Evolutionary conservation across 129 eudicot genomes (phyloP).

Genomic region (Flaveria sonorensis): DNA sequence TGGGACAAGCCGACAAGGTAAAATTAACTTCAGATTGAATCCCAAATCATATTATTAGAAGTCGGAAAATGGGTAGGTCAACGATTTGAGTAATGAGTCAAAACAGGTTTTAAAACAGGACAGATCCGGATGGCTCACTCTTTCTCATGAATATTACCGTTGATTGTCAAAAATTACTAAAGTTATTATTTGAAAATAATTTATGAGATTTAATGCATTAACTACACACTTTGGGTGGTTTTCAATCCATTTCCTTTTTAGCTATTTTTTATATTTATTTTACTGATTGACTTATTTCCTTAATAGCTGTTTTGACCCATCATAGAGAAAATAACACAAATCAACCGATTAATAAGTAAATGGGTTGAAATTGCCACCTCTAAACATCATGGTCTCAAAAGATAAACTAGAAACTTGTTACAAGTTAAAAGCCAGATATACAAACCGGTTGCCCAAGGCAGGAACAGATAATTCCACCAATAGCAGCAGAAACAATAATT

Average conservation of each 20-base stretch:
- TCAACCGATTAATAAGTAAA: constrained; percentile 9
- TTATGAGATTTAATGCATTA: not conserved
- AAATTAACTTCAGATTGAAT: constrained; percentile 14
- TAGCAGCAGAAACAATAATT: constrained; percentile 96
- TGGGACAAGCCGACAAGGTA: not conserved
- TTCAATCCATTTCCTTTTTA: not conserved
- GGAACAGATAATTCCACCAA: constrained; percentile 94
- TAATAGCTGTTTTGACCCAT: not conserved
- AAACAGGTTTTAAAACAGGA: not conserved
- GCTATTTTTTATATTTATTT: not conserved
- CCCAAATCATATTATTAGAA: not conserved
- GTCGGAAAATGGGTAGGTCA: not conserved
- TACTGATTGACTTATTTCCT: not conserved
- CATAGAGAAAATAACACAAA: not conserved
- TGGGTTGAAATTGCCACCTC: not conserved
- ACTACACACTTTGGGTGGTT: not conserved
- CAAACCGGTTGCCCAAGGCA: constrained; percentile 98
- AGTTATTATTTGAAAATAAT: constrained; percentile 1
- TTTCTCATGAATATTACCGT: not conserved
- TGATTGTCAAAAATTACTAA: not conserved
- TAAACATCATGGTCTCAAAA: not conserved
- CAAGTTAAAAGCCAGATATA: constrained; percentile 21
- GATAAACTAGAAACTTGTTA: constrained; percentile 26
- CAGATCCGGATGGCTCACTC: not conserved
- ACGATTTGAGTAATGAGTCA: not conserved